phyloP scores from a whole-genome alignment of 345 rosid genomes.

The Leavenworthia alabamica region DNA sequence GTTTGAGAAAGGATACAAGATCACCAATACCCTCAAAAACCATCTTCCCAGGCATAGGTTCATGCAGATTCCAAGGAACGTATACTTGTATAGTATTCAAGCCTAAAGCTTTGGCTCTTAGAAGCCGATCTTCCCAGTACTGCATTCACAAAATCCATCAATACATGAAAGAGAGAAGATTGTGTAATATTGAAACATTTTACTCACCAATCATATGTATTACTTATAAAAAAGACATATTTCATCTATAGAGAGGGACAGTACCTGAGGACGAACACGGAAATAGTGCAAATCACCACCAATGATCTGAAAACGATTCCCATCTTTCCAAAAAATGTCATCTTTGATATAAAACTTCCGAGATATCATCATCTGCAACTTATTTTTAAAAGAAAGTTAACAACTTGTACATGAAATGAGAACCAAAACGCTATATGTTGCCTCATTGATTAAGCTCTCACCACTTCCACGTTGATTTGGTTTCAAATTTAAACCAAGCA shows the following conservation, averaged over 20 bases:
- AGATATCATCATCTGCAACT: conserved; percentile 20
- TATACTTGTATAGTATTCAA: conserved; percentile 81
- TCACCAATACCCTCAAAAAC: conserved; percentile 78
- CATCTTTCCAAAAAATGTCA: conserved; percentile 83
- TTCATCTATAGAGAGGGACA: neutral
- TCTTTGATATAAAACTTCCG: conserved; percentile 53
- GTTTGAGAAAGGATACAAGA: conserved; percentile 58
- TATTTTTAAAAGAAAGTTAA: neutral
- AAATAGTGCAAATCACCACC: conserved; percentile 97
- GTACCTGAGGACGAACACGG: conserved; percentile 79
- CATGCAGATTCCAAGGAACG: conserved; percentile 95
- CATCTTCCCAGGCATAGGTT: conserved; percentile 67
- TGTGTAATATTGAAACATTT: no score
- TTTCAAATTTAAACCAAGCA: neutral
- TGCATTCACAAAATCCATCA: conserved; percentile 27
- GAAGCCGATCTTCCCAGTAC: conserved; percentile 89
- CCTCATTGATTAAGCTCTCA: neutral
- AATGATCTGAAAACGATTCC: conserved; percentile 58
- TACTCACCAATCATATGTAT: neutral
- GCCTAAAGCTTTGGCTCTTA: conserved; percentile 83
- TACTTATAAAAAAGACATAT: neutral
- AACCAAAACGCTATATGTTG: no score
- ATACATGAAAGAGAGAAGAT: neutral
- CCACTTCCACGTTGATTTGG: neutral
- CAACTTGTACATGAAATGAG: neutral